Base-by-base conservation (phyloP, 1,284 basidiomycete genomes). In the Nidula niveotomentosa region DNA sequence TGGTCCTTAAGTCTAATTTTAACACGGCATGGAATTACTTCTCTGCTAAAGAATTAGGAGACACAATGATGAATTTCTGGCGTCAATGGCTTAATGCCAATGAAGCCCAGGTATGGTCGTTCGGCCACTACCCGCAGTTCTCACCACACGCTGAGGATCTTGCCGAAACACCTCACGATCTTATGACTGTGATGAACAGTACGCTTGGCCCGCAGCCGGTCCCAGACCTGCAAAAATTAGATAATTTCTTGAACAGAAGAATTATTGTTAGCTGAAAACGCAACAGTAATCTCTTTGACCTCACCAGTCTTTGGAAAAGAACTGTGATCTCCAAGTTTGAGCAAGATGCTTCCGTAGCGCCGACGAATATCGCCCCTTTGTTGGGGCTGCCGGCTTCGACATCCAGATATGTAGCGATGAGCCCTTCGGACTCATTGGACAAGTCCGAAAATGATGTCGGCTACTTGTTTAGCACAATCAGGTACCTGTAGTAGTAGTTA, bases 11-110 rank as follows among this genome's bases (percentile, higher is more conserved):
- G 52, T 46, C 59, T 6, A 3, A 48, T 0, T 60, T 58, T 44
- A 51, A 60, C 51, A 49, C 57, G 9, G 60, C 56, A 36, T 67
- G 65, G 65, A 60, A 66, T 63, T 66, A 56, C 54, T 66, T 67
- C 52, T 56, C 52, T 41, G 63, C 62, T 34, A 56, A 58, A 33
- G 60, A 65, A 61, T 45, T 67, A 36, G 64, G 63, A 13, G 52
- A 64, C 15, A 59, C 53, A 0, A 49, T 67, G 10, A 51, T 56
- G 36, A 57, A 51, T 44, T 63, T 56, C 37, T 65, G 65, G 64
- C 51, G 52, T 12, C 48, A 53, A 3, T 62, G 53, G 49, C 30
- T 59, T 37, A 41, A n/a, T 23, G 23, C 17, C 18, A 34, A 23
- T 53, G 51, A 43, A 50, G 58, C 33, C 3, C 18, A 8, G 49